phyloP scores from a whole-genome alignment of 306 rosid genomes.

The Quercus cerris region DNA sequence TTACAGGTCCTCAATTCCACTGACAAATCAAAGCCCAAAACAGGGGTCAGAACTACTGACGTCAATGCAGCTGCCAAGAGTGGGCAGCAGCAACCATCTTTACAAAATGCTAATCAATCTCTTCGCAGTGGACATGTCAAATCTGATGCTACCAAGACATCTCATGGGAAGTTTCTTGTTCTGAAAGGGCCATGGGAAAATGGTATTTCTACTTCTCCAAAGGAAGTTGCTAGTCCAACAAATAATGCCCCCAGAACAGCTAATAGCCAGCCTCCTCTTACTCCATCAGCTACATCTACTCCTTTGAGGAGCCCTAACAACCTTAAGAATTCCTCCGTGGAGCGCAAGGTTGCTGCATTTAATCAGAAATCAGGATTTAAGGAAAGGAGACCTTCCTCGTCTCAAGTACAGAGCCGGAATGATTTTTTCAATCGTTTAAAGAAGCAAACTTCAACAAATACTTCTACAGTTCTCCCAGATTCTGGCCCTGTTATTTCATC shows the following conservation, averaged over 20 bases:
- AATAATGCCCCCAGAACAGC: constrained; percentile 47
- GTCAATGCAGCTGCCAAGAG: constrained; percentile 53
- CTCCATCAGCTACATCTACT: constrained; percentile 57
- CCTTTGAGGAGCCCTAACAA: constrained; percentile 66
- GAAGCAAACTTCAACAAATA: constrained; percentile 61
- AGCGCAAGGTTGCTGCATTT: constrained; percentile 56
- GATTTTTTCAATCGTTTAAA: constrained; percentile 87
- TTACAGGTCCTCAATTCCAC: constrained; percentile 67
- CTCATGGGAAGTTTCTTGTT: constrained; percentile 89
- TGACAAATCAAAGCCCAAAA: constrained; percentile 84
- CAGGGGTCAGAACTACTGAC: constrained; percentile 54
- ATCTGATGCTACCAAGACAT: constrained; percentile 68
- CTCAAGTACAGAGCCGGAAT: constrained; percentile 91
- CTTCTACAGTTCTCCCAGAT: constrained; percentile 49
- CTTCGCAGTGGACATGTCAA: constrained; percentile 65
- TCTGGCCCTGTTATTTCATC: constrained; percentile 53
- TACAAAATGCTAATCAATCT: constrained; percentile 57
- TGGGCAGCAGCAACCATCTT: constrained; percentile 57
- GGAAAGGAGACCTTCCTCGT: constrained; percentile 79
- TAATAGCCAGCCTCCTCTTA: constrained; percentile 56
- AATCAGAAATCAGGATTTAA: constrained; percentile 68
- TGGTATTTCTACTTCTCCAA: constrained; percentile 56
- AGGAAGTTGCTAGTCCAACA: constrained; percentile 74
- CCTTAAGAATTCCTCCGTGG: constrained; percentile 50
- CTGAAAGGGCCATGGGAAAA: constrained; percentile 87